Evolutionary conservation across 306 rosid species (phyloP), one percentile per base, ranked within the genome.

Genomic region (Casuarina glauca): DNA sequence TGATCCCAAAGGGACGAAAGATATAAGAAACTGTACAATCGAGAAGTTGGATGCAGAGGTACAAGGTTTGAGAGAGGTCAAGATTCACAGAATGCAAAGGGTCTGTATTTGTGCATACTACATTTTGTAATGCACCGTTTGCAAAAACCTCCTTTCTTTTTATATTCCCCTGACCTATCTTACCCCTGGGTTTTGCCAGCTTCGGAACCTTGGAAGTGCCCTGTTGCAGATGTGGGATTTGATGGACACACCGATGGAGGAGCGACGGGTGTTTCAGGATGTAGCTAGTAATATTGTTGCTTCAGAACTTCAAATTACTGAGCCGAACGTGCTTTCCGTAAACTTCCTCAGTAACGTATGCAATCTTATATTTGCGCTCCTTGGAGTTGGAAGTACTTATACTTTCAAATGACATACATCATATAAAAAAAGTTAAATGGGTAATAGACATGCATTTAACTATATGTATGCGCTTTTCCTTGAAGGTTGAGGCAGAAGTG

Each of bases 181-280:
- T 51, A 88, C 38, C 73, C 44, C 58, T 61, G 74, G 20, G 73
- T 44, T 79, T 50, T 76, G 61, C 55, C 90, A 91, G 98, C 89
- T 93, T 60, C 90, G 83, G 88, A 49, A 63, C 72, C 78, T 85
- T 52, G 91, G 90, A 62, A 79, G 84, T 71, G 62, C 81, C 43
- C 74, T 93, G 58, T 75, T 91, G 79, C 97, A 91, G 83, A 53
- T 91, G 87, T 93, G 97, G 97, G 81, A 84, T 86, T 78, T 91
- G 87, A 89, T 91, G 93, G 97, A 91, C 69, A 89, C 86, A 74
- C 87, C 93, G 2, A 26, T 77, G 72, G 95, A 79, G 80, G 92
- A 91, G 78, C 93, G 87, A 64, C 80, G 70, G 78, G 61, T 51
- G 69, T 88, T 91, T 84, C 95, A 83, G 74, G 87, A 80, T 54